Conservation (phyloP, 140 eudicot species). For the Anethum foeniculum region DNA sequence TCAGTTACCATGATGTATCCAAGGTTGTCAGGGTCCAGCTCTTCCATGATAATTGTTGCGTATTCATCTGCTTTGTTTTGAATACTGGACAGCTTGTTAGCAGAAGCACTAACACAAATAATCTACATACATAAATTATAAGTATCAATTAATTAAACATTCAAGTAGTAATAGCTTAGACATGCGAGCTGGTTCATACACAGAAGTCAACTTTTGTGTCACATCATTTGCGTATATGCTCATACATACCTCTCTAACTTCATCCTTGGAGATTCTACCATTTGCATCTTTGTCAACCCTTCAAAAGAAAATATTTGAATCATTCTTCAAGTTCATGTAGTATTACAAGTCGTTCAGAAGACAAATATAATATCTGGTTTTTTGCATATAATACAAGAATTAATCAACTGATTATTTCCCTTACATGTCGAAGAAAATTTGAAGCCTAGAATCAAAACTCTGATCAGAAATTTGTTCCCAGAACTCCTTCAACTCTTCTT, state of each 20-base stretch:
- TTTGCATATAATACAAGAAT: neutral
- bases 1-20: slow-evolving; percentile 68
- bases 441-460: slow-evolving; percentile 77
- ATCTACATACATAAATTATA: slow-evolving; percentile 34
- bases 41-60: slow-evolving; percentile 85
- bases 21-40: slow-evolving; percentile 51
- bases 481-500: slow-evolving; percentile 48
- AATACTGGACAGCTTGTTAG: slow-evolving; percentile 67
- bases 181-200: neutral
- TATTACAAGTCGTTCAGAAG: neutral
- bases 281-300: slow-evolving; percentile 92
- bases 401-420: neutral
- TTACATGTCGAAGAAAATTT: slow-evolving; percentile 83
- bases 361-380: slow-evolving; percentile 3
- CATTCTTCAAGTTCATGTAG: neutral
- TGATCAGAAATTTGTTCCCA: slow-evolving; percentile 75
- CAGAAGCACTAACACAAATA: slow-evolving; percentile 69
- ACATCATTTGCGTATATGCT: neutral
- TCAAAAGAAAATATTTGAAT: slow-evolving; percentile 11
- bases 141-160: neutral
- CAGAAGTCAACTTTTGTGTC: neutral
- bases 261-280: slow-evolving; percentile 73
- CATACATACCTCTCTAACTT: slow-evolving; percentile 63
- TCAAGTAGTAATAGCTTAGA: neutral
- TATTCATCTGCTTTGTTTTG: slow-evolving; percentile 75